Percentiles rank a stretch among this genome's conserved stretches.
These are phyloP conservation scores for Aureobasidium sp. DNA, from an alignment of 2,329 filamentous ascomycete genomes.

Conservation along the genomic window DNA sequence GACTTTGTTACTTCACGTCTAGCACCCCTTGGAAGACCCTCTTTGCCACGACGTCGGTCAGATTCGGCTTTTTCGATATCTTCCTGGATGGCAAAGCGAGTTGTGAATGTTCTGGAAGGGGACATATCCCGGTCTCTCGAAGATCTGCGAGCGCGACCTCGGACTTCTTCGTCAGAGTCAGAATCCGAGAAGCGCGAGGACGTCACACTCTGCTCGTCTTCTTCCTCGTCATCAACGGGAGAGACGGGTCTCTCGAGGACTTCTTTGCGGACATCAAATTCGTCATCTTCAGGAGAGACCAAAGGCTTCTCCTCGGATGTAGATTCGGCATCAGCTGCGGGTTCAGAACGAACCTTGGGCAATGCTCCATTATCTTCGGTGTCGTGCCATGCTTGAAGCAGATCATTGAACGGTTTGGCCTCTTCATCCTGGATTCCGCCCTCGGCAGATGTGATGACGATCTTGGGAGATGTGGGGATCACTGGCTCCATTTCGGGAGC, in stretches of 20 bases:
- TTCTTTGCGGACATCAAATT: not conserved
- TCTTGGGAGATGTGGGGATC: not conserved
- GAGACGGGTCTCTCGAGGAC: not conserved
- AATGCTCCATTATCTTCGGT: not conserved
- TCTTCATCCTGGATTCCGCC: not conserved
- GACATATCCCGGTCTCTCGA: not conserved
- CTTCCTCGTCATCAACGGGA: not conserved
- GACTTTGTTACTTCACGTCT: not conserved
- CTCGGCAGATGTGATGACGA: not conserved
- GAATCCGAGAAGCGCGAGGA: not conserved
- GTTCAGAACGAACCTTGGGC: not conserved
- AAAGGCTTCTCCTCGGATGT: not conserved
- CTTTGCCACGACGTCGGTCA: not conserved
- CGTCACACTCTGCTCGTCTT: not conserved
- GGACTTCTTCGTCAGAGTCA: conserved; percentile 1
- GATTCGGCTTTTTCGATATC: not conserved
- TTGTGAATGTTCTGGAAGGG: not conserved
- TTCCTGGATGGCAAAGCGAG: not conserved
- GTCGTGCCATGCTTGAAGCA: not conserved
- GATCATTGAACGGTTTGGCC: not conserved
- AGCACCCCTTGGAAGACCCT: not conserved
- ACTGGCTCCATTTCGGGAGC: not conserved
- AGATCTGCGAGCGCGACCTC: not conserved
- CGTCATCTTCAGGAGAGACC: conserved; percentile 6
- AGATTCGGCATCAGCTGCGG: not conserved